Evolutionary conservation across 768 basidiomycete genomes (phyloP).

Genomic region (Mrakia hoshinonis): DNA sequence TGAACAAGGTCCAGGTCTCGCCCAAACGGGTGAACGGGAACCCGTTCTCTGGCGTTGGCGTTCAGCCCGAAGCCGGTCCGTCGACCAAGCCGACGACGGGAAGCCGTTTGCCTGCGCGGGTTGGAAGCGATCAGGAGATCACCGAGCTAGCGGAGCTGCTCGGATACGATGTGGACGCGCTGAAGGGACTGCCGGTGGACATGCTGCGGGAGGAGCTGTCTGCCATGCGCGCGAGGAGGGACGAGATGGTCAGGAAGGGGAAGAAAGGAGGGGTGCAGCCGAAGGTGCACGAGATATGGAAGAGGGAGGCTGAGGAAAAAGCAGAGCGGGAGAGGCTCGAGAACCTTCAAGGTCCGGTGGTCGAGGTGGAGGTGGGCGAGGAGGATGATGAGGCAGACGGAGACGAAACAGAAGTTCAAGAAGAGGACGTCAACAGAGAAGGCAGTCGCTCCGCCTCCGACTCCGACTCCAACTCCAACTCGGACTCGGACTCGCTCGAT

Average conservation of each 20-base stretch:
- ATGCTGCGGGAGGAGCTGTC: not conserved
- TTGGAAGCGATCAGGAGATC: conserved; percentile 4
- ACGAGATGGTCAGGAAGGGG: not conserved
- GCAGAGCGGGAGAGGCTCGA: not conserved
- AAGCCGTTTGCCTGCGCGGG: not conserved
- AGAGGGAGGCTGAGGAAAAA: not conserved
- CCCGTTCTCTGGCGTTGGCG: not conserved
- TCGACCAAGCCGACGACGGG: not conserved
- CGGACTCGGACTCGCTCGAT: too few species aligned
- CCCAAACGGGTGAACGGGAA: not conserved
- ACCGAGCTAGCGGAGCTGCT: conserved; percentile 10
- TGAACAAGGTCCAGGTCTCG: conserved; percentile 3
- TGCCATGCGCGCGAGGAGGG: not conserved
- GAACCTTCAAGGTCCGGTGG: too few species aligned
- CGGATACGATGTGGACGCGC: conserved; percentile 2
- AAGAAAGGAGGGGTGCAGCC: not conserved
- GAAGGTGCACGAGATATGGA: conserved; percentile 8
- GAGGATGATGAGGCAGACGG: not conserved
- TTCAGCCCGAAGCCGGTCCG: not conserved
- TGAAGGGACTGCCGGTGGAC: not conserved
- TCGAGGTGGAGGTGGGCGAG: not conserved
- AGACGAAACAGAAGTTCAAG: not conserved
- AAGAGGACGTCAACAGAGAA: not conserved
- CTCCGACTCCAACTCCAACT: not conserved
- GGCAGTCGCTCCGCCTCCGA: not conserved